Evolutionary conservation across 2,329 filamentous ascomycete species (phyloP), one percentile per base, ranked within the genome.

Genomic region (Botrytis deweyae): DNA sequence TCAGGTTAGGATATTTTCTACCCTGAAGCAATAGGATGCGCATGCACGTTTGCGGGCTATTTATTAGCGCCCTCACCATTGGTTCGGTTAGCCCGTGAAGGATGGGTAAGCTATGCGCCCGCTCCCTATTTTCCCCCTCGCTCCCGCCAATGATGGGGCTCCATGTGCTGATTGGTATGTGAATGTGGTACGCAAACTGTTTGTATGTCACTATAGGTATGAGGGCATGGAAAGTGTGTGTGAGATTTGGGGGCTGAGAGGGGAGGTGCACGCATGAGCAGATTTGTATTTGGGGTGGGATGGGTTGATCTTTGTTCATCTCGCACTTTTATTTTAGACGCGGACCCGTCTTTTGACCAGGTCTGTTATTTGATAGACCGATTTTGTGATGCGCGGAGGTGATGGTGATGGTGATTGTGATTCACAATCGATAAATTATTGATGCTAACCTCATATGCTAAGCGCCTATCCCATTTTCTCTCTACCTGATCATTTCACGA

Each of bases 41-140:
- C 49, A 58, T 68, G 65, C 49, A 58, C 36, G 65, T 68, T 65
- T 40, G 65, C 40, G 36, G 65, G 46, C 65, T 58, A n/a, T 68
- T 68, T 14, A n/a, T 58, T 55, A 55, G 49, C 65, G 65, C 65
- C 49, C 49, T 38, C 65, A 25, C 40, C n/a, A 68, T 68, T 68
- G 49, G 65, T 20, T 58, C 65, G 65, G 29, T 40, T 68, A 58
- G 22, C 16, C 38, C 3, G 65, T 42, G 46, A 68, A 68, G 65
- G 65, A 55, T n/a, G 22, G 36, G 25, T 67, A 36, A 25, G 25
- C 33, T 58, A 68, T 68, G 65, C 65, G 65, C 49, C 65, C 49
- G 36, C 46, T 58, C 49, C 36, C 64, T 40, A 55, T 55, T 68
- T 33, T 5, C 49, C 25, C 29, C 36, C 55, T 58, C 25, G 46